Evolutionary conservation across 2,329 filamentous ascomycete species (phyloP).

Genomic region (Aureobasidium uvarum): DNA sequence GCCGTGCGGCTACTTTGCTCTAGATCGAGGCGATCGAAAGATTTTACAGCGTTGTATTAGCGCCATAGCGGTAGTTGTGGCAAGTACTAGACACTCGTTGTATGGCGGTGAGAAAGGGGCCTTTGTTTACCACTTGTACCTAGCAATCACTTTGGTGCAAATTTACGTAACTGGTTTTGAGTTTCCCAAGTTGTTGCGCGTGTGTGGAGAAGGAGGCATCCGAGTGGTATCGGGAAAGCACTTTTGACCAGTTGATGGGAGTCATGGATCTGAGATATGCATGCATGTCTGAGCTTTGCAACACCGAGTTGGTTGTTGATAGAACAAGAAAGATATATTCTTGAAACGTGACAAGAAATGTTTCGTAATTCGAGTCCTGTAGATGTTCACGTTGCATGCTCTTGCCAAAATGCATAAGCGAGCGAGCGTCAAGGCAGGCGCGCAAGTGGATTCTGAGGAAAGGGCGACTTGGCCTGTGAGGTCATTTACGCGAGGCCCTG

Average conservation of each 20-base stretch:
- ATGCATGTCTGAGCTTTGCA: not conserved
- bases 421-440: not conserved
- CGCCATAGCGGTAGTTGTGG: conserved; percentile 18
- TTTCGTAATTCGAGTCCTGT: not conserved
- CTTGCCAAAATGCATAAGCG: not conserved
- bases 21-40: conserved; percentile 19
- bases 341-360: not conserved
- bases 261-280: not conserved
- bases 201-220: conserved; percentile 10
- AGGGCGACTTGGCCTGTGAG: conserved; percentile 7
- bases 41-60: conserved; percentile 8
- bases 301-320: not conserved
- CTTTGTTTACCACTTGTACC: conserved; percentile 15
- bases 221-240: conserved; percentile 20
- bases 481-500: not conserved
- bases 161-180: too few relatives aligned
- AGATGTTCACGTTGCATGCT: not conserved
- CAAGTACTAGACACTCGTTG: not conserved
- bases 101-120: conserved; percentile 13
- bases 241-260: conserved; percentile 10
- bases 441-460: not conserved
- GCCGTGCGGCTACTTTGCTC: conserved; percentile 15
- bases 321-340: not conserved
- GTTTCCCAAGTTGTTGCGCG: not conserved
- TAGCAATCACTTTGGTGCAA: not conserved